Percentiles rank a stretch among this genome's conserved stretches.
phyloP scores from a whole-genome alignment of 1,284 basidiomycete species.

The Malassezia equina region DNA sequence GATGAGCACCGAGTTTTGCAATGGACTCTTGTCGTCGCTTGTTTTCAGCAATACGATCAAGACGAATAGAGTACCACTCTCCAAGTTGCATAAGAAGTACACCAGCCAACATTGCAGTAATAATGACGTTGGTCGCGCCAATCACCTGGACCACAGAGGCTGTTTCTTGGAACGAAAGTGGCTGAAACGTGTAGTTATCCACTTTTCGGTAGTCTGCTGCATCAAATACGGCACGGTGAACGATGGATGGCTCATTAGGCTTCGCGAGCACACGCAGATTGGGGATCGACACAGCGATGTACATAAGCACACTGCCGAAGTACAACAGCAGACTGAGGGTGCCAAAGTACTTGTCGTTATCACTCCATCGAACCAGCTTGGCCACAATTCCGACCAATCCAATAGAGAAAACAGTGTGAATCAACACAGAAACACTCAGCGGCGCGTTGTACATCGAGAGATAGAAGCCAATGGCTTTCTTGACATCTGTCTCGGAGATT shows the following conservation, averaged over 20 bases:
- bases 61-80: slow-evolving; percentile 29
- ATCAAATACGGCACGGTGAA: slow-evolving; percentile 12
- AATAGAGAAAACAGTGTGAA: slow-evolving; percentile 42
- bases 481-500: slow-evolving; percentile 15
- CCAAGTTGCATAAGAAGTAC: slow-evolving; percentile 37
- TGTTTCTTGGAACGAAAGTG: slow-evolving; percentile 28
- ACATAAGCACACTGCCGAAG: slow-evolving; percentile 42
- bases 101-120: slow-evolving; percentile 29
- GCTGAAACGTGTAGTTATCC: slow-evolving; percentile 1
- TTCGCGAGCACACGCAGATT: slow-evolving; percentile 37
- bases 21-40: slow-evolving; percentile 8
- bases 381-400: slow-evolving; percentile 39
- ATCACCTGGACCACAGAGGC: slow-evolving; percentile 32
- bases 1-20: slow-evolving; percentile 12
- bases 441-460: slow-evolving; percentile 35
- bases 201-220: background rate
- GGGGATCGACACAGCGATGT: slow-evolving; percentile 34
- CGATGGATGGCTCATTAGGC: slow-evolving; percentile 27
- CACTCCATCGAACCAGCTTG: slow-evolving; percentile 44
- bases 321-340: slow-evolving; percentile 36
- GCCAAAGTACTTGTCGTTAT: slow-evolving; percentile 46
- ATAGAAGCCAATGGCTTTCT: slow-evolving; percentile 40
- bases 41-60: slow-evolving; percentile 11
- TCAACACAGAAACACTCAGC: slow-evolving; percentile 29
- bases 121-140: slow-evolving; percentile 40